phyloP scores from a whole-genome alignment of 2,329 filamentous ascomycete species.

The Ilyonectria robusta region DNA sequence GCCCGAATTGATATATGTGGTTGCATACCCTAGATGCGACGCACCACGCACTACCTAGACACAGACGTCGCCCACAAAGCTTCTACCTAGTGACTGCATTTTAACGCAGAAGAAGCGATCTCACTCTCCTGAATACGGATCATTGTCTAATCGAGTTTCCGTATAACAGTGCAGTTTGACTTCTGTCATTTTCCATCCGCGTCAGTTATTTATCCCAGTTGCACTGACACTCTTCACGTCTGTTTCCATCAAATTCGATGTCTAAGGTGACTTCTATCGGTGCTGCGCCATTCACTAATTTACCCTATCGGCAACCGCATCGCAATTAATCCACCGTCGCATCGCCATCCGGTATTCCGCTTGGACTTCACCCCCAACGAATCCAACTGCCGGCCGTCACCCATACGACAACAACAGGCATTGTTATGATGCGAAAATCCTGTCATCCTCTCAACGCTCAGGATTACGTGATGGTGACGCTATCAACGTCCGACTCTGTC shows the following conservation, averaged over 20 bases:
- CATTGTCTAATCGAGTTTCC: no score
- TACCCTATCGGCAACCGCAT: slow-evolving; percentile 19
- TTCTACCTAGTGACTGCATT: no score
- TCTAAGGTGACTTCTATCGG: not conserved
- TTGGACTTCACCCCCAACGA: not conserved
- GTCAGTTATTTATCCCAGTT: no score
- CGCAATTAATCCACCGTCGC: slow-evolving; percentile 27
- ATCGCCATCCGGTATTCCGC: not conserved
- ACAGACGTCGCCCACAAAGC: no score
- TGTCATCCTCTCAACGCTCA: not conserved
- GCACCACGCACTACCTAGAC: no score
- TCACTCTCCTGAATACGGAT: no score
- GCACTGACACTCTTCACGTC: no score
- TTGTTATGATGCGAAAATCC: not conserved
- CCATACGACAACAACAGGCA: not conserved
- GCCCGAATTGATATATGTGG: no score
- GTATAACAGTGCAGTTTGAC: no score
- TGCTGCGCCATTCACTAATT: not conserved
- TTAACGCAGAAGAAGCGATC: no score
- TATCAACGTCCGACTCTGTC: not conserved
- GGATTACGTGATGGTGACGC: slow-evolving; percentile 48
- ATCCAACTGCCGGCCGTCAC: not conserved
- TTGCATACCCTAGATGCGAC: no score
- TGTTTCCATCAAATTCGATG: not conserved
- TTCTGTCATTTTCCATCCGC: no score